Evolutionary conservation across 1,284 basidiomycete species (phyloP), one percentile per base, ranked within the genome.

Genomic region (Tilletia indica): DNA sequence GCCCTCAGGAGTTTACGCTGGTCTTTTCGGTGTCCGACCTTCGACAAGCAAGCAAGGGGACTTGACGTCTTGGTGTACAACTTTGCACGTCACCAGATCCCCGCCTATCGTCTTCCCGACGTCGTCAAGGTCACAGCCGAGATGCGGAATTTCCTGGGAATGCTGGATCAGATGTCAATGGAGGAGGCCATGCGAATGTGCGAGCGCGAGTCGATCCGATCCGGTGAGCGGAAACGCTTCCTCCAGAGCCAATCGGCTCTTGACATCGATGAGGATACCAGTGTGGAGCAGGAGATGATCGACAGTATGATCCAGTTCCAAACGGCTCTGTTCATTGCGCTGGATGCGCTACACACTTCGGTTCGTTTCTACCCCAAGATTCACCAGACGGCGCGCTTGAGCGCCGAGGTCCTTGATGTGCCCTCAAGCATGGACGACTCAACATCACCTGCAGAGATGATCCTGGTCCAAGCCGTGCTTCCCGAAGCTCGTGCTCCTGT

Each of bases 81-180:
- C 78, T 87, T 87, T 81, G 87, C 87, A 39, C 85, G 86, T 34
- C 87, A 87, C 74, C 87, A 87, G 79, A 87, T 87, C 73, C 87
- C 87, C 2, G 86, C 87, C 2, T 87, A 87, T 79, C 85, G 87
- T 36, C 83, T 87, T 11, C 87, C 87, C 0, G 86, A 87, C 71
- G 86, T 87, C 31, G 73, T 79, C 36, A 83, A 80, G 19, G 79
- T 87, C 21, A 83, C 85, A 1, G 76, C 83, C 1, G 79, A 84
- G 58, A 86, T 87, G 84, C 82, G 82, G 36, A 79, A 78, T 0
- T 87, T 86, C 80, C 78, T 87, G 8, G 80, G 84, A 42, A 79
- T 83, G 64, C 80, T 86, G 70, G 80, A 84, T 48, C 85, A 86
- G 70, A 76, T 84, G 49, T 84, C 84, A n/a, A 85, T 87, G 82